Conservation (phyloP, 192 early-diverging fungal genomes). For the Coemansia erecta region DNA sequence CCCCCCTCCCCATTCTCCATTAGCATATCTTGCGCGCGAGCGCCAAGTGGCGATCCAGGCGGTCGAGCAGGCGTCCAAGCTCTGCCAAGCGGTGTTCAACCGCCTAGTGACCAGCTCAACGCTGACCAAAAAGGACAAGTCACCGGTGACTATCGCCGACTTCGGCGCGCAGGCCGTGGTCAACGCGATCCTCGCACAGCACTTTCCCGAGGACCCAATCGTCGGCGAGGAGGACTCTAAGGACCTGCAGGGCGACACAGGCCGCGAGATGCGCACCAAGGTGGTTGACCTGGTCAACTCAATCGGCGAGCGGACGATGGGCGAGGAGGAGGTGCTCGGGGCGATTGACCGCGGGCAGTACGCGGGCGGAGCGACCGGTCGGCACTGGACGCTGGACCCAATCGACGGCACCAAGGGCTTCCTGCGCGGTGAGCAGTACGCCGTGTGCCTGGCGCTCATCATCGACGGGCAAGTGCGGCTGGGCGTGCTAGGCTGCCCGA, state of each 20-base stretch:
- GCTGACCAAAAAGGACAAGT: conserved; percentile 90
- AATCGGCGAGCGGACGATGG: conserved; percentile 56
- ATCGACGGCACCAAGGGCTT: conserved; percentile 99
- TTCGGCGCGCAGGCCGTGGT: conserved; percentile 95
- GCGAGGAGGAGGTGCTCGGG: conserved; percentile 70
- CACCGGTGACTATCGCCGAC: conserved; percentile 98
- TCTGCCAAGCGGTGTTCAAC: conserved; percentile 87
- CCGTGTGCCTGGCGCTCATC: conserved; percentile 91
- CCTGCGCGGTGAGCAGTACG: conserved; percentile 94
- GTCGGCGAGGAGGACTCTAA: conserved; percentile 95
- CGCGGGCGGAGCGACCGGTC: conserved; percentile 70
- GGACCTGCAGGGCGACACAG: conserved; percentile 74
- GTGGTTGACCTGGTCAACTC: conserved; percentile 81
- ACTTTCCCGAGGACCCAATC: conserved; percentile 86
- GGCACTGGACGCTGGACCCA: conserved; percentile 83
- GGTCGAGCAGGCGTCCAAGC: conserved; percentile 81
- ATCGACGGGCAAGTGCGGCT: conserved; percentile 84
- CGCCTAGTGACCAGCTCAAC: conserved; percentile 76
- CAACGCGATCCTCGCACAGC: conserved; percentile 69
- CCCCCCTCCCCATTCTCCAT: no score
- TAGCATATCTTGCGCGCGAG: conserved; percentile 59
- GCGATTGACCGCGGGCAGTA: conserved; percentile 92
- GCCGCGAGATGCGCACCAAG: conserved; percentile 64
- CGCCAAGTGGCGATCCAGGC: conserved; percentile 83
- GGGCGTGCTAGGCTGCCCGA: conserved; percentile 87